These are phyloP conservation scores for Sungouiella blattae DNA, from an alignment of 805 yeast genomes.

Conservation along the genomic window DNA sequence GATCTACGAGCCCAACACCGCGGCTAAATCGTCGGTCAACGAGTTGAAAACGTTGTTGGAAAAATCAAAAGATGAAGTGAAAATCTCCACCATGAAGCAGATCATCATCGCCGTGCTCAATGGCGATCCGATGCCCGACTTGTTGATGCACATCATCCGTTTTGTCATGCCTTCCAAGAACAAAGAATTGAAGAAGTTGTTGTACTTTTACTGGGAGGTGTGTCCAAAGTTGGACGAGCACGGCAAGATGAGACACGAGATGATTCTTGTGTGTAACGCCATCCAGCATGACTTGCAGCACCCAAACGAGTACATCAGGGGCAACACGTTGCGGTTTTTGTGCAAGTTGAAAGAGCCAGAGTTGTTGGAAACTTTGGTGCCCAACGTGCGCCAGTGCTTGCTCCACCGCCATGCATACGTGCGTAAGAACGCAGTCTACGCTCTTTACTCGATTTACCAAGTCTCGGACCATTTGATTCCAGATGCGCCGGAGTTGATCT, in stretches of 20 bases:
- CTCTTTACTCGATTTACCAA: slow-evolving; percentile 75
- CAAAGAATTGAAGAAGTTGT: slow-evolving; percentile 85
- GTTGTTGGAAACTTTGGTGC: slow-evolving; percentile 90
- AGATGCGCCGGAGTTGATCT: slow-evolving; percentile 87
- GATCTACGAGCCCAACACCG: slow-evolving; percentile 73
- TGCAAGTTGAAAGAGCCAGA: slow-evolving; percentile 91
- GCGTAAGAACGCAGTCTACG: slow-evolving; percentile 93
- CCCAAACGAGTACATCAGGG: slow-evolving; percentile 95
- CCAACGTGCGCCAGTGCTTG: slow-evolving; percentile 84
- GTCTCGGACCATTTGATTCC: slow-evolving; percentile 87
- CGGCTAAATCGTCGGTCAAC: slow-evolving; percentile 56
- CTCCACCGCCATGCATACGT: slow-evolving; percentile 98
- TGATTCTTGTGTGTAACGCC: slow-evolving; percentile 97
- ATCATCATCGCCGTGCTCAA: slow-evolving; percentile 83
- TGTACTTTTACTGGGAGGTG: slow-evolving; percentile 97
- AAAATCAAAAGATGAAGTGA: slow-evolving; percentile 83
- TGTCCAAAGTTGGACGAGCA: slow-evolving; percentile 86
- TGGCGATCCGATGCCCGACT: slow-evolving; percentile 88
- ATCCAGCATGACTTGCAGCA: slow-evolving; percentile 96
- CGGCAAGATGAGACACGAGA: slow-evolving; percentile 94
- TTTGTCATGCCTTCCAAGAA: slow-evolving; percentile 94
- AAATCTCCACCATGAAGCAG: slow-evolving; percentile 85
- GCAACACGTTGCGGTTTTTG: slow-evolving; percentile 88
- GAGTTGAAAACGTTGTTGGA: slow-evolving; percentile 80
- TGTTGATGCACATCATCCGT: slow-evolving; percentile 94